A percentile compares a stretch with the other conserved stretches of the same genome.
Conservation (phyloP, 257 asterid species). For the Nicotiana tabacum region DNA sequence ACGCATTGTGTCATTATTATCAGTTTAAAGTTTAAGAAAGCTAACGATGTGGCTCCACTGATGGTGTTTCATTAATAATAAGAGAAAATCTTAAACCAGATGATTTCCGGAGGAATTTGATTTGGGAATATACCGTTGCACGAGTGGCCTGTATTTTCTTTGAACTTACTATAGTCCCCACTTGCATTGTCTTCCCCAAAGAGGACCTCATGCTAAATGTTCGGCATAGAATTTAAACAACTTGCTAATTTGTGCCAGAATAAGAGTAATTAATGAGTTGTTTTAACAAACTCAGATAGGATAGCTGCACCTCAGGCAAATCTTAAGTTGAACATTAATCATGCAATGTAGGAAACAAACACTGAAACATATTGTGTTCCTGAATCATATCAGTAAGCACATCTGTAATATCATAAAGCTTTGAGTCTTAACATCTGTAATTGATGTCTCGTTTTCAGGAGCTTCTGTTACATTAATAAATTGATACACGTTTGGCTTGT, state of each 20-base stretch:
- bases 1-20: neutral
- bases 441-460: neutral
- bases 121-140: neutral
- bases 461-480: neutral
- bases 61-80: neutral
- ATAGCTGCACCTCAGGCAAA: too few relatives aligned
- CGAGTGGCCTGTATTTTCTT: neutral
- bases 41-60: neutral
- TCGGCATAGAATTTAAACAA: too few relatives aligned
- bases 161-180: neutral
- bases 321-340: too few relatives aligned
- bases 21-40: neutral
- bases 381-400: neutral
- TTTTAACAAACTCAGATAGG: too few relatives aligned
- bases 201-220: too few relatives aligned
- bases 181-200: neutral
- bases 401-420: neutral
- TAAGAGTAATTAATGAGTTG: neutral
- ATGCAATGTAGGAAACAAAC: too few relatives aligned
- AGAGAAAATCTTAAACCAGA: neutral
- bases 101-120: neutral
- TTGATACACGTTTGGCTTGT: neutral
- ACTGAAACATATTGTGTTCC: neutral
- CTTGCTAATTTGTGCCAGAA: neutral
- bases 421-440: too few relatives aligned